A percentile compares a stretch with the other conserved stretches of the same genome.
Conservation (phyloP, 2,329 filamentous ascomycete genomes). For the Hypoxylon sp. region DNA sequence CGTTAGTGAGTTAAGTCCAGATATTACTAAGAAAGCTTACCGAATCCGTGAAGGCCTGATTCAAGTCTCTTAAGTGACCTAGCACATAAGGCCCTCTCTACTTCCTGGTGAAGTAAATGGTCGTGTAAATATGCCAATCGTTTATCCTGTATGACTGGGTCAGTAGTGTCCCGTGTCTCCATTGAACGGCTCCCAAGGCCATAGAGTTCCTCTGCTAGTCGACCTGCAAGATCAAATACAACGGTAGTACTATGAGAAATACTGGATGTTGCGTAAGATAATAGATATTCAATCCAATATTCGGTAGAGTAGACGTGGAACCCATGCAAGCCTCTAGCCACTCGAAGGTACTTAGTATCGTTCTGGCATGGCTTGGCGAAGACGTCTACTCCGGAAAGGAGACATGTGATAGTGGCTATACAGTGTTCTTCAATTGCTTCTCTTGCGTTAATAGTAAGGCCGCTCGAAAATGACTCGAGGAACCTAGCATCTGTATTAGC, state of each 20-base stretch:
- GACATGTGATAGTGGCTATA: background rate
- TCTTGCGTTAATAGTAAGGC: background rate
- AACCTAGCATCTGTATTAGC: background rate
- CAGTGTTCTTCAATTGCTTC: background rate
- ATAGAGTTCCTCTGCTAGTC: background rate
- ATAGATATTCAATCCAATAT: conserved; percentile 53
- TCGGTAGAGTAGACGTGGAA: conserved; percentile 54
- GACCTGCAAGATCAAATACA: background rate
- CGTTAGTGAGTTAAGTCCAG: background rate
- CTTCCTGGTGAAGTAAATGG: background rate
- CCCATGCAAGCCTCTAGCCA: conserved; percentile 52
- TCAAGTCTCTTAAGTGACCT: background rate
- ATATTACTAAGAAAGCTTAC: background rate
- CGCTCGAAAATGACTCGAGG: background rate
- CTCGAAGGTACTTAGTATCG: conserved; percentile 24
- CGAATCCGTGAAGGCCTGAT: background rate
- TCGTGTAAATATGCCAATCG: background rate
- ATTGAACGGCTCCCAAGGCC: background rate
- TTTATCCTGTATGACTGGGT: background rate
- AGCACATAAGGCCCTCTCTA: background rate
- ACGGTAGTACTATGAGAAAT: background rate
- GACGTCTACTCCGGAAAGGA: background rate
- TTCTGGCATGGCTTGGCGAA: conserved; percentile 10
- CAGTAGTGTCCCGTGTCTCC: background rate
- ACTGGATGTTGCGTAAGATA: conserved; percentile 27